Evolutionary conservation across 1,284 basidiomycete species (phyloP).

Genomic region (Pseudozyma flocculosa): DNA sequence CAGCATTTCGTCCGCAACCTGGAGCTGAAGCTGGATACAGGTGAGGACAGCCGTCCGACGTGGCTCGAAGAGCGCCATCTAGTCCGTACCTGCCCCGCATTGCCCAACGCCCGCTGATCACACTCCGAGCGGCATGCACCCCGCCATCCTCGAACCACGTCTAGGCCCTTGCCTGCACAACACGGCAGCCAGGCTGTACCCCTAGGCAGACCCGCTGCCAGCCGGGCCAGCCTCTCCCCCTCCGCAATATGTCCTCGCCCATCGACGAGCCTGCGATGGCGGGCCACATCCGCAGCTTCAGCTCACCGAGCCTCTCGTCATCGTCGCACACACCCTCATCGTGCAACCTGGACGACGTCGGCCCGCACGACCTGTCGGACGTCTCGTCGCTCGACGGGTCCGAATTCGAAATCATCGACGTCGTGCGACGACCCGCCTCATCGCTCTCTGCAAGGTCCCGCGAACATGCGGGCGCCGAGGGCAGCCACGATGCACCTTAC

Average conservation of each 20-base stretch:
- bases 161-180: no score
- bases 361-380: not conserved
- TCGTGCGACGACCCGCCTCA: not conserved
- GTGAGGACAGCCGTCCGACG: no score
- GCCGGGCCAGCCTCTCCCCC: no score
- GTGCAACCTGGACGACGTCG: not conserved
- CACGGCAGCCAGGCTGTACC: no score
- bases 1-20: no score
- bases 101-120: no score
- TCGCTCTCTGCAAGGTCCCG: not conserved
- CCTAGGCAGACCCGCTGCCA: no score
- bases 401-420: conserved; percentile 2
- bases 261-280: not conserved
- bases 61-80: no score
- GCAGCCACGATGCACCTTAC: not conserved
- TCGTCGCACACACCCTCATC: conserved; percentile 1
- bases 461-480: not conserved
- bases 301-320: conserved; percentile 1
- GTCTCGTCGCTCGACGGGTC: not conserved
- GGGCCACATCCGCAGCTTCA: not conserved
- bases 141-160: no score
- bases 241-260: not conserved
- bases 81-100: no score
- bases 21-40: no score
- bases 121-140: no score